These are phyloP conservation scores for Fusarium chaquense DNA, from an alignment of 2,329 filamentous ascomycete genomes.

Conservation along the genomic window DNA sequence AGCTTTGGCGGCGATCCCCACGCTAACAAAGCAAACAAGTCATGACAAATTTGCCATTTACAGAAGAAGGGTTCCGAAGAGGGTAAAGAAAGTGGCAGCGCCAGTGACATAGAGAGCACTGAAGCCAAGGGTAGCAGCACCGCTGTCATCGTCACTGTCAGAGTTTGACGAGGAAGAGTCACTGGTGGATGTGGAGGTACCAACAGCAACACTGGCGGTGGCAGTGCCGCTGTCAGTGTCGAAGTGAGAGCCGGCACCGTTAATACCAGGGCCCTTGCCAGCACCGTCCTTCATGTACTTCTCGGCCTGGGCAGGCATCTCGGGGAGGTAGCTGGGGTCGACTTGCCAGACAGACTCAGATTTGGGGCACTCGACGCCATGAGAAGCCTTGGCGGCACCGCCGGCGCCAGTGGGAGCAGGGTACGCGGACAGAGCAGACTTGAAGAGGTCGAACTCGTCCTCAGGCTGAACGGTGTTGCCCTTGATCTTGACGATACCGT, in stretches of 20 bases:
- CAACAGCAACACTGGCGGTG: constrained; percentile 56
- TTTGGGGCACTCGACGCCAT: constrained; percentile 63
- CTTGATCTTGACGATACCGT: constrained; percentile 79
- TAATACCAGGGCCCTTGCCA: constrained; percentile 65
- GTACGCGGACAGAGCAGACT: constrained; percentile 61
- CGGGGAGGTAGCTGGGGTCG: constrained; percentile 62
- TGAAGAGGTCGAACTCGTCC: constrained; percentile 71
- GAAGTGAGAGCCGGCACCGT: constrained; percentile 66
- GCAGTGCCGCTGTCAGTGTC: constrained; percentile 61
- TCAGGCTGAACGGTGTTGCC: constrained; percentile 66
- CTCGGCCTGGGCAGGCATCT: constrained; percentile 63
- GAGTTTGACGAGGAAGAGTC: constrained; percentile 16
- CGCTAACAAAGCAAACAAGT: constrained; percentile 29
- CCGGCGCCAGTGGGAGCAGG: constrained; percentile 64
- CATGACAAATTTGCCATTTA: constrained; percentile 45
- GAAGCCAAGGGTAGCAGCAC: constrained; percentile 48
- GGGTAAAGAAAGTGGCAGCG: constrained; percentile 52
- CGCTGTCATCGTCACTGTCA: constrained; percentile 49
- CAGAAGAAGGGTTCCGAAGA: constrained; percentile 57
- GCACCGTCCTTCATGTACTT: constrained; percentile 67
- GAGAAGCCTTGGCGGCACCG: constrained; percentile 62
- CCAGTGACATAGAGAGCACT: constrained; percentile 54
- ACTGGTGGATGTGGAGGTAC: constrained; percentile 48
- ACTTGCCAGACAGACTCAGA: constrained; percentile 64
- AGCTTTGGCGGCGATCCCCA: constrained; percentile 19